Conservation (phyloP, 2,329 filamentous ascomycete species). For the Gremmenia infestans region DNA sequence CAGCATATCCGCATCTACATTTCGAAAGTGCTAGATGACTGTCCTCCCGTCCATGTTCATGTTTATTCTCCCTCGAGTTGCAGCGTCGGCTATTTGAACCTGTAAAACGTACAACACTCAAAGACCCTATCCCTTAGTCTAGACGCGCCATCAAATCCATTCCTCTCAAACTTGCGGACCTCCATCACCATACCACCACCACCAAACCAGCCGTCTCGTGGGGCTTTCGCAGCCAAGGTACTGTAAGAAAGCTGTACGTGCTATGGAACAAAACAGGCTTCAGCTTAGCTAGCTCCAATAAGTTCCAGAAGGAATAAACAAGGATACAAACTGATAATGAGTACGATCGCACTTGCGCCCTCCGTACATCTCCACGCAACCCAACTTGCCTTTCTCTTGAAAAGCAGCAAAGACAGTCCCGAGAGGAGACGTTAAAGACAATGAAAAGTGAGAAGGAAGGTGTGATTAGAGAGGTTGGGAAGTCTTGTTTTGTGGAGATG, state of each 20-base stretch:
- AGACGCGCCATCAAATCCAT: conserved; percentile 32
- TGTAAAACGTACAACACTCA: conserved; percentile 1
- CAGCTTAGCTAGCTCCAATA: conserved; percentile 28
- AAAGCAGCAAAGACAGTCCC: conserved; percentile 2
- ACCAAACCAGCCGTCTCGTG: conserved; percentile 29
- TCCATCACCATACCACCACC: conserved; percentile 30
- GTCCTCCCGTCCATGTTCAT: too few species aligned
- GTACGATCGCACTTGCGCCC: conserved; percentile 25
- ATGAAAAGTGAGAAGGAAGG: conserved; percentile 8
- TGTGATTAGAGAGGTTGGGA: conserved; percentile 2
- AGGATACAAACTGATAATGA: conserved; percentile 32
- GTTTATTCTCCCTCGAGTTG: too few species aligned
- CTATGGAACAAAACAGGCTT: conserved; percentile 36
- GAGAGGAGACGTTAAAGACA: conserved; percentile 1
- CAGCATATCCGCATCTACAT: too few species aligned
- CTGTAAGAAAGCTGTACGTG: conserved; percentile 31
- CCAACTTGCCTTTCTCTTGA: conserved; percentile 33
- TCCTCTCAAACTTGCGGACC: conserved; percentile 31
- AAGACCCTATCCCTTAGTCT: conserved; percentile 10
- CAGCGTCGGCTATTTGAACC: too few species aligned
- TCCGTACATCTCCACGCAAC: conserved; percentile 9
- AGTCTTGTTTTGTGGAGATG: conserved; percentile 1
- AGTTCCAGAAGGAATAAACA: conserved; percentile 29
- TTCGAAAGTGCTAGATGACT: too few species aligned
- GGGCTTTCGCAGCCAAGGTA: conserved; percentile 31